These are phyloP conservation scores for Herpotrichia juniperi DNA, from an alignment of 2,329 filamentous ascomycete species.

Conservation along the genomic window DNA sequence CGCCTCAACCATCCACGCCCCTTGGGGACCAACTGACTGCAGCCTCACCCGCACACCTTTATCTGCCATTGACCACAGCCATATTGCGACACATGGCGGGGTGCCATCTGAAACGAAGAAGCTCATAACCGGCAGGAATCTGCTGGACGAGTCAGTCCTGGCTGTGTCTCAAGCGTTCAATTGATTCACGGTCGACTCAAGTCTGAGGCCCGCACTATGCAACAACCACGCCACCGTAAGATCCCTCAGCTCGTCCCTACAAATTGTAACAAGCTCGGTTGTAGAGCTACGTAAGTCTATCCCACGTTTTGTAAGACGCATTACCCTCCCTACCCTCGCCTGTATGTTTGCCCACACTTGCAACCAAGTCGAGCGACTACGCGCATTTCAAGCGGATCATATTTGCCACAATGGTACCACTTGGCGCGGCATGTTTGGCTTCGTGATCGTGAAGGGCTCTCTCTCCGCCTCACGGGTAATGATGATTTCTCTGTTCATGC, in stretches of 20 bases:
- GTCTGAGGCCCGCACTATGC: slow-evolving; percentile 22
- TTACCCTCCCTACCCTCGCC: slow-evolving; percentile 14
- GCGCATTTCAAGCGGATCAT: not conserved
- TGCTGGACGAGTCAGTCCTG: slow-evolving; percentile 17
- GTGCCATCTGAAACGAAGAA: slow-evolving; percentile 19
- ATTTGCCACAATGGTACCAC: slow-evolving; percentile 16
- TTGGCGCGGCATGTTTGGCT: slow-evolving; percentile 29
- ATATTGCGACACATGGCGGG: slow-evolving; percentile 6
- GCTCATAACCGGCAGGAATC: slow-evolving; percentile 25
- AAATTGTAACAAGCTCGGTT: slow-evolving; percentile 8
- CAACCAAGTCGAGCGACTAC: not conserved
- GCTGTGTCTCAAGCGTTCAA: slow-evolving; percentile 6
- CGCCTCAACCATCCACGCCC: slow-evolving; percentile 6
- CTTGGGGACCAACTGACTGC: slow-evolving; percentile 8
- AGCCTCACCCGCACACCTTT: slow-evolving; percentile 15
- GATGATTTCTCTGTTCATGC: not conserved
- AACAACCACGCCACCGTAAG: slow-evolving; percentile 7
- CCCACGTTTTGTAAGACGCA: slow-evolving; percentile 40
- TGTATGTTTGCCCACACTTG: slow-evolving; percentile 4
- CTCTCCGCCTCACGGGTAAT: not conserved
- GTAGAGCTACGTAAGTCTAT: slow-evolving; percentile 15
- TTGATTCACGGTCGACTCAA: slow-evolving; percentile 18
- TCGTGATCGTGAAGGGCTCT: too few relatives aligned
- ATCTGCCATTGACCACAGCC: not conserved
- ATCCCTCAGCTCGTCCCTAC: not conserved